A percentile compares a stretch with the other conserved stretches of the same genome.
These are phyloP conservation scores for Colletotrichum orchidophilum DNA, from an alignment of 2,329 filamentous ascomycete genomes.

Conservation along the genomic window DNA sequence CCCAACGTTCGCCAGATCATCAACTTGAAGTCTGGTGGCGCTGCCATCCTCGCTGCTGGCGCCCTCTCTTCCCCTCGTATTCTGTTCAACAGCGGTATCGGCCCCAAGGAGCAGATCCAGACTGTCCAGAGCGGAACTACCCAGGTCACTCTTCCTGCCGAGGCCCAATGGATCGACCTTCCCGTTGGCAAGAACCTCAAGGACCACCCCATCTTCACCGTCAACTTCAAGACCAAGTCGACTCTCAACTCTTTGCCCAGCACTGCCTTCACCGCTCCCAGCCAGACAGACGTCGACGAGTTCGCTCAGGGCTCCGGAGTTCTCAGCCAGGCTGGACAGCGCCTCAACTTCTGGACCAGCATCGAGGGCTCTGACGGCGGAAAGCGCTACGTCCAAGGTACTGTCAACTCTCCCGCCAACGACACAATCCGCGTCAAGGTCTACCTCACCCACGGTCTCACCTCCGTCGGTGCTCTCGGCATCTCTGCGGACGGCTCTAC, in stretches of 20 bases:
- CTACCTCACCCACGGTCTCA: conserved; percentile 61
- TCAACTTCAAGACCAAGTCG: conserved; percentile 43
- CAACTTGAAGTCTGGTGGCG: conserved; percentile 35
- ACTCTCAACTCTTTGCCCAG: conserved; percentile 26
- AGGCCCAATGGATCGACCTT: conserved; percentile 40
- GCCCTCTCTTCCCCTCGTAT: conserved; percentile 49
- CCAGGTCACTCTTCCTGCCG: conserved; percentile 39
- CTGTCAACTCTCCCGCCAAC: conserved; percentile 52
- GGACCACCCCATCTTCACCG: conserved; percentile 44
- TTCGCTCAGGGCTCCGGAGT: conserved; percentile 49
- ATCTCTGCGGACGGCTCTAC: conserved; percentile 52
- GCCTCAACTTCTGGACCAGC: conserved; percentile 58
- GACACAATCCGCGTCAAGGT: conserved; percentile 57
- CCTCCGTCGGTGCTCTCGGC: conserved; percentile 56
- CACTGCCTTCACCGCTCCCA: conserved; percentile 35
- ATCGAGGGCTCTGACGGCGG: conserved; percentile 51
- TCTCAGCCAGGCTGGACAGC: conserved; percentile 54
- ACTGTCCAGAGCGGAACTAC: conserved; percentile 54
- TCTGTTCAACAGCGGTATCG: conserved; percentile 66
- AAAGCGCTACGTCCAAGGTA: conserved; percentile 53
- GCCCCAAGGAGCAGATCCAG: conserved; percentile 57
- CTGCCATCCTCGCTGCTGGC: conserved; percentile 34
- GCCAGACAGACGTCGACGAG: conserved; percentile 41
- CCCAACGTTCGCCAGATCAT: conserved; percentile 35
- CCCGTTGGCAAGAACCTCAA: conserved; percentile 55